Base-by-base conservation (phyloP, 192 early-diverging fungal species). In the Funneliformis mosseae region DNA sequence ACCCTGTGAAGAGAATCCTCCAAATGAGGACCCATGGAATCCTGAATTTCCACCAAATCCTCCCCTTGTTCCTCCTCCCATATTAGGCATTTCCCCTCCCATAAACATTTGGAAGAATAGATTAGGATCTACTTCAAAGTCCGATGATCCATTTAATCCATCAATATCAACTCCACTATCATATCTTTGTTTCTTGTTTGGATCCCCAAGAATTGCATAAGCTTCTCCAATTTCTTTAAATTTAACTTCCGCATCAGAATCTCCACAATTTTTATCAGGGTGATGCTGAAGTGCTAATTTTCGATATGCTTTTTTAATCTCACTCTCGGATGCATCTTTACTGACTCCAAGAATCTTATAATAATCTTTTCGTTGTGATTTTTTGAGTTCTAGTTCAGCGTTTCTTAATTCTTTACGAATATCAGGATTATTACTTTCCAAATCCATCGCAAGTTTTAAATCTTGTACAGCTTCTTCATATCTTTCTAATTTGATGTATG, bases 351-450 rank as follows among this genome's bases (percentile, higher is more conserved):
- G 83, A 76, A 98, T 94, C 84, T 97, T 92, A 86, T 99, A 99
- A 81, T 97, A 99, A 83, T 99, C 97, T 83, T 98, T 98, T 71
- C 95, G 90, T 85, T 92, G 85, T n/a, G 95, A 89, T 73, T 91
- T 88, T 77, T 92, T 92, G 41, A 89, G 80, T 70, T 90, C 88
- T 46, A 89, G 74, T 84, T 95, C 89, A 8, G 95, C 93, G 64
- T 85, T 85, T 39, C 86, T 85, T 33, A 87, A 79, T 18, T 85
- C 81, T 8, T 77, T 66, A 33, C 81, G 81, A 63, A 83, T 74
- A 46, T 85, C 83, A 28, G 90, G 80, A 79, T 96, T 93, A 33
- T 84, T 81, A 46, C 90, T 85, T 50, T 95, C 91, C 41, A 91
- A 74, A 39, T 90, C 86, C 23, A 87, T 62, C 5, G 90, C 89